A percentile compares a stretch with the other conserved stretches of the same genome.
Evolutionary conservation across 2,329 filamentous ascomycete species (phyloP).

Genomic region (Arthrobotrys sphaeroides): DNA sequence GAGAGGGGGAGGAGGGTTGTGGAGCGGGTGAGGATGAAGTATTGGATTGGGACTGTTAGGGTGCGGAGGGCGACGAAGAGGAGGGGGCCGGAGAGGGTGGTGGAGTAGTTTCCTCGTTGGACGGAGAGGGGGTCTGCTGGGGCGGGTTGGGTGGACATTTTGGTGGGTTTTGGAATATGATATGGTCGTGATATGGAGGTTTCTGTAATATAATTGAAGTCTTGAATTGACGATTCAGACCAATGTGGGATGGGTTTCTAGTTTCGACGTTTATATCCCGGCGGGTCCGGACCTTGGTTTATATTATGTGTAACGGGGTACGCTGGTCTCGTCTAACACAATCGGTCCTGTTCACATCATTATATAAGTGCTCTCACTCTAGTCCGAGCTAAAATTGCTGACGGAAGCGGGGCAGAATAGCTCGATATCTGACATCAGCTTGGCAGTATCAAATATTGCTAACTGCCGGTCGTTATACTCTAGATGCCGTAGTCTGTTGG

Average conservation of each 20-base stretch:
- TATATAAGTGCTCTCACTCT: too few relatives aligned
- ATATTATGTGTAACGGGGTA: too few relatives aligned
- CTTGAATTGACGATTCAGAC: too few relatives aligned
- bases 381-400: neutral
- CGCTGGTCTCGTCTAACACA: too few relatives aligned
- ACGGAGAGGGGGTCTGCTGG: slow-evolving; percentile 9
- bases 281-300: too few relatives aligned
- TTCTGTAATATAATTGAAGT: too few relatives aligned
- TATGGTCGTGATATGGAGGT: neutral
- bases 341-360: too few relatives aligned
- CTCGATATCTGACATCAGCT: neutral
- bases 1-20: neutral
- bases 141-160: slow-evolving; percentile 19
- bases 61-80: slow-evolving; percentile 4
- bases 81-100: neutral
- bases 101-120: slow-evolving; percentile 27
- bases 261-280: too few relatives aligned
- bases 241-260: too few relatives aligned
- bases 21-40: slow-evolving; percentile 10
- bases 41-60: slow-evolving; percentile 29
- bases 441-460: neutral
- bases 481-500: neutral
- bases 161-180: neutral
- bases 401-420: neutral
- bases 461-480: neutral